Conservation (phyloP, 2,329 filamentous ascomycete species). For the Xylaria sp. region DNA sequence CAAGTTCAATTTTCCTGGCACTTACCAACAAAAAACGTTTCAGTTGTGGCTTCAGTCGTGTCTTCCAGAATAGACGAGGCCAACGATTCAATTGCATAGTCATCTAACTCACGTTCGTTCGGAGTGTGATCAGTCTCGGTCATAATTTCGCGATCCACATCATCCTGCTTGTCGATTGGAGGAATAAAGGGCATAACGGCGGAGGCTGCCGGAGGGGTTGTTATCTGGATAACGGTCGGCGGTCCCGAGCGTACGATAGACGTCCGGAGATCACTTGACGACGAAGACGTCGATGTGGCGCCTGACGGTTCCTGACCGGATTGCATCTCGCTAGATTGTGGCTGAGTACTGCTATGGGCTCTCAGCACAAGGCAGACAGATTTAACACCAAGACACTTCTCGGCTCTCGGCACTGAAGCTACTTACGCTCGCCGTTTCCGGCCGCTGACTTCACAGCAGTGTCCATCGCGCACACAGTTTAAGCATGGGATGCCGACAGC, state of each 20-base stretch:
- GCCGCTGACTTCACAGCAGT: conserved; percentile 44
- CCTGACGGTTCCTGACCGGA: neutral
- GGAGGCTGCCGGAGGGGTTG: neutral
- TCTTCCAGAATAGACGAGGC: conserved; percentile 32
- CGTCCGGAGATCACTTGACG: neutral
- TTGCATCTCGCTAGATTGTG: neutral
- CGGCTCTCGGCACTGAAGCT: conserved; percentile 5
- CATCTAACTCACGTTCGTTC: conserved; percentile 25
- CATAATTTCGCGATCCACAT: neutral
- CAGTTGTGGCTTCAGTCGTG: conserved; percentile 26
- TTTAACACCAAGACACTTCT: neutral
- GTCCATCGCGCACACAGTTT: conserved; percentile 46
- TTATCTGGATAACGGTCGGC: neutral
- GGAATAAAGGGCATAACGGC: neutral
- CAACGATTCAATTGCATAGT: conserved; percentile 32
- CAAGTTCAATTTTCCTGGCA: neutral
- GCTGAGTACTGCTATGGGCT: neutral
- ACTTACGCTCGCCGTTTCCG: conserved; percentile 36
- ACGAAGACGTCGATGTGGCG: conserved; percentile 1
- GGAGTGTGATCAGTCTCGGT: neutral
- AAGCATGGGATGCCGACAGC: conserved; percentile 43
- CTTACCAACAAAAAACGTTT: conserved; percentile 33
- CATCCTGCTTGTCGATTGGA: neutral
- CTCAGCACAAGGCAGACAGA: neutral
- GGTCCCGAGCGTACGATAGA: neutral